A percentile compares a stretch with the other conserved stretches of the same genome.
phyloP scores from a whole-genome alignment of 805 yeast species.

The Saccharomycopsis oosterbeekiorum region DNA sequence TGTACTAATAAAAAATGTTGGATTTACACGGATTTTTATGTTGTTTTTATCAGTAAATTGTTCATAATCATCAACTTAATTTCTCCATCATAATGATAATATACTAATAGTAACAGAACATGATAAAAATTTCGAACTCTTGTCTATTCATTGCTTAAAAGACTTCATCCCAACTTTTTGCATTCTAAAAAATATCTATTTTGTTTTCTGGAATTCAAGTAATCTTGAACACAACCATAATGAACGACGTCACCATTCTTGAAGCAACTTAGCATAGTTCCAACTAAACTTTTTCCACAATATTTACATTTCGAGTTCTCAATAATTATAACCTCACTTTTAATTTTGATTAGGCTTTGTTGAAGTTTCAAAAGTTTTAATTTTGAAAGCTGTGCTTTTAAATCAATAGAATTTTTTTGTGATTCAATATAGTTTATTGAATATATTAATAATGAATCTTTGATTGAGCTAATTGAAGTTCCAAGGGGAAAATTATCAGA shows the following conservation, averaged over 20 bases:
- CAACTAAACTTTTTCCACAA: constrained; percentile 31
- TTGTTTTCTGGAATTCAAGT: not conserved
- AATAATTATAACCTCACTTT: constrained; percentile 22
- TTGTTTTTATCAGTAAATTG: too few relatives aligned
- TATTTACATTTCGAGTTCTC: constrained; percentile 27
- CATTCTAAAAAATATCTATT: not conserved
- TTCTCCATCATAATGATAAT: not conserved
- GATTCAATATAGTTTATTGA: not conserved
- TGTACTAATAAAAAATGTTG: too few relatives aligned
- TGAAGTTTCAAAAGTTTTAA: constrained; percentile 29
- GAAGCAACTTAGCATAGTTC: constrained; percentile 28
- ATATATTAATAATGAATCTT: not conserved
- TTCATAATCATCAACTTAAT: too few relatives aligned
- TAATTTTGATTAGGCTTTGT: constrained; percentile 26
- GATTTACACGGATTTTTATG: too few relatives aligned
- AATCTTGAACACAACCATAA: constrained; percentile 27
- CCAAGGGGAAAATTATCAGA: not conserved
- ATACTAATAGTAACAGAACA: not conserved
- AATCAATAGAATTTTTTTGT: not conserved
- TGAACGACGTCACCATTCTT: constrained; percentile 28
- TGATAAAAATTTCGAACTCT: not conserved
- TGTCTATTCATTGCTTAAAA: not conserved
- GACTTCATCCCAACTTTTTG: not conserved
- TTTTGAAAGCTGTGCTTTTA: constrained; percentile 23
- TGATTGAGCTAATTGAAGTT: not conserved